Evolutionary conservation across 345 rosid species (phyloP).

Genomic region (Syzygium aromaticum): DNA sequence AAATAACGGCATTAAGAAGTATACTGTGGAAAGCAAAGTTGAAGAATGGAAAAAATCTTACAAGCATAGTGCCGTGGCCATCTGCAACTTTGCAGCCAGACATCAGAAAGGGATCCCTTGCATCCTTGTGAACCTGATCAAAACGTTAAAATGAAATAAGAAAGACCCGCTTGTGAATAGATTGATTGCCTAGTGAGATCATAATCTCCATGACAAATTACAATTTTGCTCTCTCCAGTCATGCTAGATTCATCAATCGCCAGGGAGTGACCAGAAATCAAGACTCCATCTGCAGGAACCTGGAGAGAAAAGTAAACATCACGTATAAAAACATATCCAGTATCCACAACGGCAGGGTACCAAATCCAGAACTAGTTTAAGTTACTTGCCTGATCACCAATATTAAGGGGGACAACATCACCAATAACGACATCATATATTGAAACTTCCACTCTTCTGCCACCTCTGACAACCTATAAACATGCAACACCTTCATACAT

Average conservation of each 20-base stretch:
- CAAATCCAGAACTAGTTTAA: neutral
- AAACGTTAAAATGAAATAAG: neutral
- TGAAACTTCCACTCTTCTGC: slow-evolving; percentile 72
- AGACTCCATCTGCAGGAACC: slow-evolving; percentile 97
- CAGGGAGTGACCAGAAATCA: slow-evolving; percentile 77
- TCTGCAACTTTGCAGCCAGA: slow-evolving; percentile 99
- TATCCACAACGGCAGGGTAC: neutral
- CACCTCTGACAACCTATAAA: slow-evolving; percentile 71
- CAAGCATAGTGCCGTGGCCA: slow-evolving; percentile 94
- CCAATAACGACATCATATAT: slow-evolving; percentile 96
- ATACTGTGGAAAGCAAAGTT: neutral
- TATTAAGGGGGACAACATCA: slow-evolving; percentile 85
- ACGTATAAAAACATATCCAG: neutral
- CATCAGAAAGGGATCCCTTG: slow-evolving; percentile 81
- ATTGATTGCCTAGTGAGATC: neutral
- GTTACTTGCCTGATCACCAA: slow-evolving; percentile 85
- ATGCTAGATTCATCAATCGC: slow-evolving; percentile 97
- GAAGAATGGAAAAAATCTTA: slow-evolving; percentile 15
- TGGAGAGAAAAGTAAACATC: slow-evolving; percentile 9
- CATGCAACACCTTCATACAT: neutral
- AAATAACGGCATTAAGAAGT: neutral
- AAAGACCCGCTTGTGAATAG: slow-evolving; percentile 1
- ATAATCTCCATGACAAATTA: slow-evolving; percentile 13
- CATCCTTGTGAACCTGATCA: slow-evolving; percentile 73
- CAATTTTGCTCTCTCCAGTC: slow-evolving; percentile 99